Evolutionary conservation across 805 yeast species (phyloP).

Genomic region (Cyberlindnera xishuangbannaensis): DNA sequence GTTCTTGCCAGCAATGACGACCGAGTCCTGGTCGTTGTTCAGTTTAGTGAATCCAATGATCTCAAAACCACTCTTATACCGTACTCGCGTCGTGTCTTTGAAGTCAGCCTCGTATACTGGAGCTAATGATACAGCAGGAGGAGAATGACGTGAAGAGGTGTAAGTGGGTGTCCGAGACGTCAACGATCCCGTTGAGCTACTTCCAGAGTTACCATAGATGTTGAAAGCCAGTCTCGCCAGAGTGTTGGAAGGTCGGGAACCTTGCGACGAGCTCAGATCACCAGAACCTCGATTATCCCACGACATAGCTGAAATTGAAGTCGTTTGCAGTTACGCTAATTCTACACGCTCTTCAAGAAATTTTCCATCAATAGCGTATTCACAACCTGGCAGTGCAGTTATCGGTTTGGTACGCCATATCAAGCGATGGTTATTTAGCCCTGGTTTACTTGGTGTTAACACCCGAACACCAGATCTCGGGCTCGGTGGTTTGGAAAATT

Average conservation of each 20-base stretch:
- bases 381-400: too few relatives aligned
- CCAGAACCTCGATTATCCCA: conserved; percentile 6
- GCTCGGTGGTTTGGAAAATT: conserved; percentile 10
- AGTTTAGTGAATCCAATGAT: conserved; percentile 18
- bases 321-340: too few relatives aligned
- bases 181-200: conserved; percentile 15
- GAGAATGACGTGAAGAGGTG: conserved; percentile 14
- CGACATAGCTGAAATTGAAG: conserved; percentile 2
- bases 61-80: conserved; percentile 30
- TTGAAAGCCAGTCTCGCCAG: conserved; percentile 55
- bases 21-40: conserved; percentile 18
- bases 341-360: too few relatives aligned
- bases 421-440: conserved; percentile 1
- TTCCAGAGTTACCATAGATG: conserved; percentile 40
- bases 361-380: too few relatives aligned
- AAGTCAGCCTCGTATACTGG: conserved; percentile 6
- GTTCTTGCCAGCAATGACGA: conserved; percentile 39
- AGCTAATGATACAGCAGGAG: conserved; percentile 12
- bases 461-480: conserved; percentile 8
- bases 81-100: conserved; percentile 10
- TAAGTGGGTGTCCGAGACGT: conserved; percentile 13
- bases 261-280: conserved; percentile 11
- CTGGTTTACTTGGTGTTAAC: conserved; percentile 2
- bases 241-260: conserved; percentile 22
- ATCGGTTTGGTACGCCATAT: neutral